Evolutionary conservation across 345 rosid species (phyloP).

Genomic region (Acer yangbiense): DNA sequence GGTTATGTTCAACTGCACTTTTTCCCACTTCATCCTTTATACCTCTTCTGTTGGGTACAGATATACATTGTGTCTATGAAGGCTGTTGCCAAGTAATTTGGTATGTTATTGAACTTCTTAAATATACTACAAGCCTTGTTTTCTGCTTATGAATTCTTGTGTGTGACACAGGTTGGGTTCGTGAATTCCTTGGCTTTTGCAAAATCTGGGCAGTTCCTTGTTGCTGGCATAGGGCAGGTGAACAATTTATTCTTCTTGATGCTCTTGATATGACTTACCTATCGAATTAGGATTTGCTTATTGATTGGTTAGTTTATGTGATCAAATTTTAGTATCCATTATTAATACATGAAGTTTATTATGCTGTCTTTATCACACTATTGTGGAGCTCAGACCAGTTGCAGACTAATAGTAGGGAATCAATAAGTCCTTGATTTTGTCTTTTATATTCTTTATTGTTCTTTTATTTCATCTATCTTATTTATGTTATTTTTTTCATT

Average conservation of each 20-base stretch:
- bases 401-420: too few relatives aligned
- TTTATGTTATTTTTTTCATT: not conserved
- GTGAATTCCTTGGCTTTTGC: constrained; percentile 93
- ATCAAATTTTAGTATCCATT: not conserved
- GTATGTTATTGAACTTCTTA: not conserved
- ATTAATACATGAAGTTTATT: too few relatives aligned
- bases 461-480: not conserved
- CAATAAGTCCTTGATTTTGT: not conserved
- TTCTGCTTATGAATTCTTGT: constrained; percentile 17
- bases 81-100: not conserved
- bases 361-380: too few relatives aligned
- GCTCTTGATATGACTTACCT: not conserved
- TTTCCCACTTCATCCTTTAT: not conserved
- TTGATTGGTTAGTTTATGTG: not conserved
- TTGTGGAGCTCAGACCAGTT: too few relatives aligned
- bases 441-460: not conserved
- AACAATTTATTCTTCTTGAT: not conserved
- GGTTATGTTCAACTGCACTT: not conserved
- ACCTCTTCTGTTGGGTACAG: not conserved
- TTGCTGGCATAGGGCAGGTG: constrained; percentile 95
- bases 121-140: not conserved
- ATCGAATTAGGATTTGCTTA: not conserved
- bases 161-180: constrained; percentile 69
- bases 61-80: not conserved
- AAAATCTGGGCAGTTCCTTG: constrained; percentile 78